Percentiles rank a stretch among this genome's conserved stretches.
These are phyloP conservation scores for Voacanga thouarsii DNA, from an alignment of 257 asterid genomes.

Conservation along the genomic window DNA sequence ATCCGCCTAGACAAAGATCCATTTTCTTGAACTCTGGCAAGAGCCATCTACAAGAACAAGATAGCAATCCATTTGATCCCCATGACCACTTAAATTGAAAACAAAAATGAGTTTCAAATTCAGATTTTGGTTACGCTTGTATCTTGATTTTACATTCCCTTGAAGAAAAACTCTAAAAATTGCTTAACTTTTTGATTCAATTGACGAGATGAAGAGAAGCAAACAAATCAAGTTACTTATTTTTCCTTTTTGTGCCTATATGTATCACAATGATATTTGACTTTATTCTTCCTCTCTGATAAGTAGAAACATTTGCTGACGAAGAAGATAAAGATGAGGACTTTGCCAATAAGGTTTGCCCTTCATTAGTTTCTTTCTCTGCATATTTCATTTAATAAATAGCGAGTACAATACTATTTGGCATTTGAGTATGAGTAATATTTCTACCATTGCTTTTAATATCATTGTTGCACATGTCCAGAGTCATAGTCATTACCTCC, in stretches of 20 bases:
- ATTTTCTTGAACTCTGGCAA: neutral
- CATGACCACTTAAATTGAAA: neutral
- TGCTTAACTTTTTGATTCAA: too few relatives aligned
- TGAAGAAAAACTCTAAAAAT: too few relatives aligned
- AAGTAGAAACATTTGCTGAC: slow-evolving; percentile 33
- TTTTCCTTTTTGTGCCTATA: too few relatives aligned
- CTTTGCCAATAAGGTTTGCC: slow-evolving; percentile 50
- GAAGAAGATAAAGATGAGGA: slow-evolving; percentile 35
- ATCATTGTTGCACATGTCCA: neutral
- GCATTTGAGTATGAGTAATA: neutral
- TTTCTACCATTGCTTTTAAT: neutral
- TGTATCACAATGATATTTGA: too few relatives aligned
- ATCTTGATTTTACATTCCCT: too few relatives aligned
- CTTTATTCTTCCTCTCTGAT: too few relatives aligned
- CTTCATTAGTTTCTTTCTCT: slow-evolving; percentile 4
- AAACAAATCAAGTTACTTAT: too few relatives aligned
- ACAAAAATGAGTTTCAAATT: neutral
- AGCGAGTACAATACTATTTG: neutral
- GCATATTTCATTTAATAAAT: neutral
- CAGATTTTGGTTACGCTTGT: too few relatives aligned
- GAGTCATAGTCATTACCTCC: neutral
- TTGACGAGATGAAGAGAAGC: neutral
- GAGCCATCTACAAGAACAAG: neutral
- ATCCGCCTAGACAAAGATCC: neutral
- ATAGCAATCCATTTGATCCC: neutral